A percentile compares a stretch with the other conserved stretches of the same genome.
Evolutionary conservation across 192 early-diverging fungal species (phyloP).

Genomic region (Haplosporangium gracile): DNA sequence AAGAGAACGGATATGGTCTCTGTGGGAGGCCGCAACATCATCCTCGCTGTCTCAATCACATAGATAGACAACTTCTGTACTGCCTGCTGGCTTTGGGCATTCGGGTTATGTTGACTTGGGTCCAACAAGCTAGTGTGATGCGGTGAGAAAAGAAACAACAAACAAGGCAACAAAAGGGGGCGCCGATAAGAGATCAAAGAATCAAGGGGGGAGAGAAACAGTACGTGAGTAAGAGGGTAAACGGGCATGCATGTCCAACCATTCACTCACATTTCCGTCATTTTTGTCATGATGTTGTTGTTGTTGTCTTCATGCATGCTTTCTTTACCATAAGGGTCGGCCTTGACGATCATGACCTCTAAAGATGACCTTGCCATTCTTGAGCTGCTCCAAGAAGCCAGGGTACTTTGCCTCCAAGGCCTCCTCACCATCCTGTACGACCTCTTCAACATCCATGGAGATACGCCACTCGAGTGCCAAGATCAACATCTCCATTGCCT

Average conservation of each 20-base stretch:
- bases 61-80: slow-evolving; percentile 76
- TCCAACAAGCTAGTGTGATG: slow-evolving; percentile 52
- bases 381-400: slow-evolving; percentile 59
- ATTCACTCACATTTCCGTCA: not conserved
- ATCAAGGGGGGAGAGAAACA: not conserved
- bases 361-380: slow-evolving; percentile 60
- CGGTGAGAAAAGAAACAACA: slow-evolving; percentile 3
- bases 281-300: not conserved
- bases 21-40: slow-evolving; percentile 67
- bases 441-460: slow-evolving; percentile 61
- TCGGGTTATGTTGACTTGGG: slow-evolving; percentile 58
- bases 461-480: slow-evolving; percentile 80
- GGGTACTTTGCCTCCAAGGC: slow-evolving; percentile 56
- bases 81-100: slow-evolving; percentile 69
- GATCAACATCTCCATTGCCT: slow-evolving; percentile 80
- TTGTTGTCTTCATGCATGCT: not conserved
- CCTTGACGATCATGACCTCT: slow-evolving; percentile 62
- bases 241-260: not conserved
- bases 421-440: slow-evolving; percentile 61
- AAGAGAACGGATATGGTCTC: slow-evolving; percentile 84
- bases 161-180: slow-evolving; percentile 2
- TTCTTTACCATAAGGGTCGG: slow-evolving; percentile 60
- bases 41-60: slow-evolving; percentile 77
- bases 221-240: not conserved
- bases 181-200: not conserved